A percentile compares a stretch with the other conserved stretches of the same genome.
These are phyloP conservation scores for Lodderomyces elongisporus DNA, from an alignment of 1,139 yeast species.

Conservation along the genomic window DNA sequence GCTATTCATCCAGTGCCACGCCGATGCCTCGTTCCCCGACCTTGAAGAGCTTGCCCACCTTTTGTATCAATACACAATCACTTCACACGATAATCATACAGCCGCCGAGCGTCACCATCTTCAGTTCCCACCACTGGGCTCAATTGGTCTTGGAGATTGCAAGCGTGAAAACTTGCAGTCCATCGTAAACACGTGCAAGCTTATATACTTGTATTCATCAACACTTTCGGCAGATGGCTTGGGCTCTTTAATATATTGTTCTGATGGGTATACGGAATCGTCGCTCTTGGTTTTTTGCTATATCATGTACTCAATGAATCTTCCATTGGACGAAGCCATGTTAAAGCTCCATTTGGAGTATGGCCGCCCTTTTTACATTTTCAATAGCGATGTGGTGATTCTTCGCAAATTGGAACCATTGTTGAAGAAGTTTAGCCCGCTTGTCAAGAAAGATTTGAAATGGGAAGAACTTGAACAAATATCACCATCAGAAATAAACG, in stretches of 20 bases:
- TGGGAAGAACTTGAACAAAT: slow-evolving; percentile 27
- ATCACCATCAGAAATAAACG: slow-evolving; percentile 29
- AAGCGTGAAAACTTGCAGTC: slow-evolving; percentile 51
- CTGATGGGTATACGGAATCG: slow-evolving; percentile 92
- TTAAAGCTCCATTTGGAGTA: slow-evolving; percentile 55
- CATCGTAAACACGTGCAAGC: slow-evolving; percentile 60
- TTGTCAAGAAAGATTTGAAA: slow-evolving; percentile 11
- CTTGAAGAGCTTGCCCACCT: slow-evolving; percentile 31
- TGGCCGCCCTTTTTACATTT: slow-evolving; percentile 80
- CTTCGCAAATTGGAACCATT: slow-evolving; percentile 60
- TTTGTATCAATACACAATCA: slow-evolving; percentile 28
- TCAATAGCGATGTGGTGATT: slow-evolving; percentile 67
- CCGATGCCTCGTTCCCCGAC: slow-evolving; percentile 57
- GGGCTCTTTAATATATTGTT: slow-evolving; percentile 58
- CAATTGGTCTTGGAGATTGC: slow-evolving; percentile 68
- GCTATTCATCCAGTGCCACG: slow-evolving; percentile 39
- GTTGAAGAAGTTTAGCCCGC: slow-evolving; percentile 53
- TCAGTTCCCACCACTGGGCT: slow-evolving; percentile 81
- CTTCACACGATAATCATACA: slow-evolving; percentile 17
- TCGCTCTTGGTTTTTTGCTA: slow-evolving; percentile 69
- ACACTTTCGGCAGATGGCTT: slow-evolving; percentile 21
- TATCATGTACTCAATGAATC: slow-evolving; percentile 60
- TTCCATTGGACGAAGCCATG: slow-evolving; percentile 49
- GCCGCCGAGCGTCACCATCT: slow-evolving; percentile 34
- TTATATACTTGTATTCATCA: slow-evolving; percentile 42